A percentile compares a stretch with the other conserved stretches of the same genome.
phyloP scores from a whole-genome alignment of 495 filamentous ascomycete species.

The Penicillium chermesinum region DNA sequence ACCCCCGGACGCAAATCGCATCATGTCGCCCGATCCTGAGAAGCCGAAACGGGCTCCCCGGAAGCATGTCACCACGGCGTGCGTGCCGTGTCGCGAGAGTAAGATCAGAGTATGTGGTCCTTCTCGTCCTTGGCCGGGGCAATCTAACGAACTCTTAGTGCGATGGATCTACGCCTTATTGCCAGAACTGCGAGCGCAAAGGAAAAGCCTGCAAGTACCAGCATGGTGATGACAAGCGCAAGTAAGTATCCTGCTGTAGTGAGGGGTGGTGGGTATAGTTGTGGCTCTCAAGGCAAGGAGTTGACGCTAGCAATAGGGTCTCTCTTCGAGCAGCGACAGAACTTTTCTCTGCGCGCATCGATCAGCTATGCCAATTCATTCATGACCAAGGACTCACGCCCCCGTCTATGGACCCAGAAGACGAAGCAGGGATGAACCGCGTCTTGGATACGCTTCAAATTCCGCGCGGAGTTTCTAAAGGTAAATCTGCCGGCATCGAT shows the following conservation, averaged over 20 bases:
- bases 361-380: conserved; percentile 44
- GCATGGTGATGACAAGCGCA: conserved; percentile 46
- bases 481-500: neutral
- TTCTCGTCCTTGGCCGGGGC: too few relatives aligned
- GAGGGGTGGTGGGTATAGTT: neutral
- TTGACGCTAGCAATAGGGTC: conserved; percentile 28
- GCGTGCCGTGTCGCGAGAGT: conserved; percentile 46
- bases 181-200: conserved; percentile 46
- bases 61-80: conserved; percentile 44
- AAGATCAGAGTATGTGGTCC: conserved; percentile 44
- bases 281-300: neutral
- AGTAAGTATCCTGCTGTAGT: conserved; percentile 29
- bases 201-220: conserved; percentile 45
- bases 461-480: conserved; percentile 24
- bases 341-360: conserved; percentile 42
- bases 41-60: conserved; percentile 31
- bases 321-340: conserved; percentile 46
- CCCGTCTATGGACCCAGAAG: conserved; percentile 40
- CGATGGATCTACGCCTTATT: conserved; percentile 42
- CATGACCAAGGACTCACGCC: conserved; percentile 38
- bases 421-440: conserved; percentile 41
- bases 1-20: neutral
- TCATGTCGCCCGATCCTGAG: conserved; percentile 29
- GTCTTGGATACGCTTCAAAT: conserved; percentile 44
- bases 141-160: conserved; percentile 28